Base-by-base conservation (phyloP, 441 rosid species). In the Populus hybrid region DNA sequence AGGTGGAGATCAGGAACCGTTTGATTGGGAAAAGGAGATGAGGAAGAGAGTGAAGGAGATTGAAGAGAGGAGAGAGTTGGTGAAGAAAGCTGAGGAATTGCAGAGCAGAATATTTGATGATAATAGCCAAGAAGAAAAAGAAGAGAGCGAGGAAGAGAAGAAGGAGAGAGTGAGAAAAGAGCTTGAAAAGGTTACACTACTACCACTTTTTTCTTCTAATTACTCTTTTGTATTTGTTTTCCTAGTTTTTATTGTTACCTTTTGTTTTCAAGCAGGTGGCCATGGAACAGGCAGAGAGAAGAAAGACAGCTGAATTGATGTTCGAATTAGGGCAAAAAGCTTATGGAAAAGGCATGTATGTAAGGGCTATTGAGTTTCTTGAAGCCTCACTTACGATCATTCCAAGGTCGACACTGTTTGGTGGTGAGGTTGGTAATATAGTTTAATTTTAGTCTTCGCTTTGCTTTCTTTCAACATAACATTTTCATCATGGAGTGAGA, bases 381-480 rank as follows among this genome's bases (percentile, higher is more conserved):
- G 99, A 95, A 90, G 99, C 89, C 21, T 96, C 96, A 24, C 95
- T 95, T 65, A 95, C 99, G 0, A 95, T 95, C 80, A 91, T 95
- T 71, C 97, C 98, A 32, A 87, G 91, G 83, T 85, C 84, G 24
- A 92, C 97, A 36, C 83, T 93, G 50, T 89, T 95, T 81, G 99
- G 98, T 68, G 97, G 98, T 85, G 99, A 95, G 99, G 99, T 95
- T 83, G 89, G 93, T 89, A 34, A 72, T 72, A 35, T 81, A 70
- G 50, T 74, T 64, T 53, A 74, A 71, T 69, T 61, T 68, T 21
- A 9, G 24, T 38, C 23, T 32, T 4, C 9, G n/a, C 7, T 28
- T 28, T 14, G 38, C 21, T 72, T 75, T 11, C 21, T 69, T 61
- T 59, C 36, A 38, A 23, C 34, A 2, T 59, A 32, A 2, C 10